These are phyloP conservation scores for Chlamydomonas schloesseri DNA, from an alignment of 139 green algal genomes.

Conservation along the genomic window DNA sequence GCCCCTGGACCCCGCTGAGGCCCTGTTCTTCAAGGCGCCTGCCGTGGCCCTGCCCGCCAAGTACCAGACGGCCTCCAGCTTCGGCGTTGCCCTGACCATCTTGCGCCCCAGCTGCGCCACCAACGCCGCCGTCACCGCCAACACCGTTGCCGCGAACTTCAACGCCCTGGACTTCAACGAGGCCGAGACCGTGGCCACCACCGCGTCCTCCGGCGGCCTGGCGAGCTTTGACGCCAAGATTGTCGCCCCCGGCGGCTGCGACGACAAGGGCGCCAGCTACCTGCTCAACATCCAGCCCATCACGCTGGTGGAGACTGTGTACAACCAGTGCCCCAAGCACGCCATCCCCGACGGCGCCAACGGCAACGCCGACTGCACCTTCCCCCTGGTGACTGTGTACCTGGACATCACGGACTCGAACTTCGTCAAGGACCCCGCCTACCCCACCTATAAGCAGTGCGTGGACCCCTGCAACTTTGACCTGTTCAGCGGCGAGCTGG, in stretches of 20 bases:
- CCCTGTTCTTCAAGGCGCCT: neutral
- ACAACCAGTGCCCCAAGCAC: slow-evolving; percentile 36
- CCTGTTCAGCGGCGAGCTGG: slow-evolving; percentile 39
- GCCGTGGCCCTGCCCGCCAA: neutral
- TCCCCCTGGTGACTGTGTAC: slow-evolving; percentile 29
- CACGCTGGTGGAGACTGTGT: slow-evolving; percentile 14
- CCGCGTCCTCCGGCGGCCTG: slow-evolving; percentile 7
- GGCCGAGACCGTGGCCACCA: slow-evolving; percentile 14
- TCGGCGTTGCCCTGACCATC: slow-evolving; percentile 29
- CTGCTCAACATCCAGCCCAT: slow-evolving; percentile 36
- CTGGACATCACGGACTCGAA: slow-evolving; percentile 34
- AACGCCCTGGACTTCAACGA: slow-evolving; percentile 39
- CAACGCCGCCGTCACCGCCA: slow-evolving; percentile 10
- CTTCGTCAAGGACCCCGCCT: slow-evolving; percentile 6
- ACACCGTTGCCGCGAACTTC: neutral
- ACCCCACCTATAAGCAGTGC: slow-evolving; percentile 38
- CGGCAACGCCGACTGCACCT: slow-evolving; percentile 37
- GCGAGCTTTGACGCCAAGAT: neutral
- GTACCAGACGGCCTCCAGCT: slow-evolving; percentile 11
- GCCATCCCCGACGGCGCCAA: slow-evolving; percentile 25
- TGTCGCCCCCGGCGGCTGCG: neutral
- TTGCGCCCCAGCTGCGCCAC: neutral
- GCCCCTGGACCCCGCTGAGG: neutral
- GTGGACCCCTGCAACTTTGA: slow-evolving; percentile 47
- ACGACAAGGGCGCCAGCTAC: slow-evolving; percentile 22